Base-by-base conservation (phyloP, 257 asterid genomes). In the Nemophila menziesii region DNA sequence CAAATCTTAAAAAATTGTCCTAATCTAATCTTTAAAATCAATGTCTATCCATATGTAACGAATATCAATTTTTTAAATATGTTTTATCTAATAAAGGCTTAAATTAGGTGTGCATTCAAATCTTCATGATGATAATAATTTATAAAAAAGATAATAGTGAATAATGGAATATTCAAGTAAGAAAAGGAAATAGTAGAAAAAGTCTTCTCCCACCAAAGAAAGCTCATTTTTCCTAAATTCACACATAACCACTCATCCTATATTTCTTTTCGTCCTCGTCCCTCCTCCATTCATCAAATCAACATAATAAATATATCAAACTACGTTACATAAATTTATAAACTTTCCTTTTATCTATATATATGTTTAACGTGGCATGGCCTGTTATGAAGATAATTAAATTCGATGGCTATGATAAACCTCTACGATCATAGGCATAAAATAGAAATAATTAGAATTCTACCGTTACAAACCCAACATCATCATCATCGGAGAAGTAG, bases 331-430 rank as follows among this genome's bases (percentile, higher is more conserved):
- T 16, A 46, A 20, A 46, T 46, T 24, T 19, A 1, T 14, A 8
- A 20, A 6, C 11, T 43, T 43, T 3, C 10, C 18, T 16, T 33
- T 34, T 44, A 15, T 26, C 48, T 19, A 16, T 41, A 4, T 24
- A 24, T 24, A 24, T 34, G 33, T 12, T 16, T 29, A 47, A 43
- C 58, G 51, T 29, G 58, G 51, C 51, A 53, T 43, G 43, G 43
- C 4, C 33, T 42, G 29, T 19, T 23, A 29, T 29, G 36, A 10
- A 29, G 7, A 43, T 13, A 15, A 27, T 33, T 16, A 5, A 8
- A 41, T 41, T 41, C 12, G 22, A 13, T 10, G 15, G 24, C 23
- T 6, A n/a, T 34, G 46, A 1, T 23, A 14, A 41, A 17, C 46
- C 13, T 24, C 20, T 48, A 42, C 17, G 33, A 43, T 42, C 46